Percentiles rank a stretch among this genome's conserved stretches.
phyloP scores from a whole-genome alignment of 805 yeast genomes.

The Candida ponderosae region DNA sequence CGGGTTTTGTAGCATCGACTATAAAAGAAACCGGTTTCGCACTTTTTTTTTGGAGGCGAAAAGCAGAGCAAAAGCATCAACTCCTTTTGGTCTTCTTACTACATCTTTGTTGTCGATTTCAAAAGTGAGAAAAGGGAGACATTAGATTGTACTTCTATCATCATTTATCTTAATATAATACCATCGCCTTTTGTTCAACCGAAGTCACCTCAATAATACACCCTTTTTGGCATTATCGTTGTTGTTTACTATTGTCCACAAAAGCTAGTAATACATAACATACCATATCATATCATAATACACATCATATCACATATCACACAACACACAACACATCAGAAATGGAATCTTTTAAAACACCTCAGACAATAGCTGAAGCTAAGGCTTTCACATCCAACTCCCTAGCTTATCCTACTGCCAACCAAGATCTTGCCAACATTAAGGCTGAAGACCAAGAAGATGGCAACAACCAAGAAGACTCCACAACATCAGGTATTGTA shows the following conservation, averaged over 20 bases:
- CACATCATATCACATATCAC: no score
- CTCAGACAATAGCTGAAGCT: conserved; percentile 22
- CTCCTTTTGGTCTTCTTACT: no score
- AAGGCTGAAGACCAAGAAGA: conserved; percentile 8
- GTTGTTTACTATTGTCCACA: no score
- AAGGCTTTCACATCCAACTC: conserved; percentile 20
- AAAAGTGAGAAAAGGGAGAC: background rate
- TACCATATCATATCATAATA: no score
- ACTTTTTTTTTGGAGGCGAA: background rate
- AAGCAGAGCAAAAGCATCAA: no score
- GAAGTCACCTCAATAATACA: no score
- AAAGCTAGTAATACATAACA: no score
- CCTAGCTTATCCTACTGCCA: conserved; percentile 20
- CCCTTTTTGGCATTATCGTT: no score
- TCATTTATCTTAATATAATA: no score
- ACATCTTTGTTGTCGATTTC: no score
- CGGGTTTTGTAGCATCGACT: background rate
- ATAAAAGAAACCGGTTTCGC: background rate
- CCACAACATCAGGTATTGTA: conserved; percentile 88
- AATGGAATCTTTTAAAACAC: conserved; percentile 22
- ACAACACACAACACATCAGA: no score
- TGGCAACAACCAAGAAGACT: conserved; percentile 38
- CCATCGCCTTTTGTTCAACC: no score
- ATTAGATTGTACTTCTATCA: background rate
- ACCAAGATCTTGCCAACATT: conserved; percentile 17